Base-by-base conservation (phyloP, 495 filamentous ascomycete genomes). In the Aspergillus cavernicola region DNA sequence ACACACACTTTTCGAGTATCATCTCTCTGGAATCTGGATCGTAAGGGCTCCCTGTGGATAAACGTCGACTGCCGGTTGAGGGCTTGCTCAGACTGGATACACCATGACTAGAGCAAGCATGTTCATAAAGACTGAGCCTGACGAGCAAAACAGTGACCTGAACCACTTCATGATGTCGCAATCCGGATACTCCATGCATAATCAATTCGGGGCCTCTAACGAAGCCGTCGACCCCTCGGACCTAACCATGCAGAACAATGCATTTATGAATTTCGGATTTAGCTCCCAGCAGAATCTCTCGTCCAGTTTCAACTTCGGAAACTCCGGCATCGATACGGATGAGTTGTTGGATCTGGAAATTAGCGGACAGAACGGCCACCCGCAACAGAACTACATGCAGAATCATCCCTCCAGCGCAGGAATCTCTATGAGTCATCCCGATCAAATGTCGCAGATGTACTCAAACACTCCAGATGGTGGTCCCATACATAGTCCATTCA, bases 401-500 rank as follows among this genome's bases (percentile, higher is more conserved):
- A 76, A 74, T 45, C 76, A 79, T 50, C 62, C 61, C 23, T 71
- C 75, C 24, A 54, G 62, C 26, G 66, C 64, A 24, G 74, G 72
- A 16, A 71, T 77, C 48, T 66, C 72, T 38, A 73, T 76, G 64
- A 79, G 72, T 51, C 74, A 77, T 50, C 75, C 72, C 16, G 70
- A 65, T 47, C 80, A 84, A 26, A 80, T 87, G 63, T 86, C 84
- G 24, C 83, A 88, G 28, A 74, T 85, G 50, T 96, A 83, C 66
- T 95, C 91, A 23, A 86, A 85, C 59, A 95, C 90, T 3, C 91
- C 90, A 7, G 91, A 96, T 40, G 88, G 88, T 19, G 84, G 86
- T 39, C 90, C 90, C 4, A 91, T 95, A 54, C 85, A 89, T 59
- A 95, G 89, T 61, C 91, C 91, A 0, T 96, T 91, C 57, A 78